Evolutionary conservation across 495 filamentous ascomycete species (phyloP), one percentile per base, ranked within the genome.

Genomic region (Aspergillus bridgeri): DNA sequence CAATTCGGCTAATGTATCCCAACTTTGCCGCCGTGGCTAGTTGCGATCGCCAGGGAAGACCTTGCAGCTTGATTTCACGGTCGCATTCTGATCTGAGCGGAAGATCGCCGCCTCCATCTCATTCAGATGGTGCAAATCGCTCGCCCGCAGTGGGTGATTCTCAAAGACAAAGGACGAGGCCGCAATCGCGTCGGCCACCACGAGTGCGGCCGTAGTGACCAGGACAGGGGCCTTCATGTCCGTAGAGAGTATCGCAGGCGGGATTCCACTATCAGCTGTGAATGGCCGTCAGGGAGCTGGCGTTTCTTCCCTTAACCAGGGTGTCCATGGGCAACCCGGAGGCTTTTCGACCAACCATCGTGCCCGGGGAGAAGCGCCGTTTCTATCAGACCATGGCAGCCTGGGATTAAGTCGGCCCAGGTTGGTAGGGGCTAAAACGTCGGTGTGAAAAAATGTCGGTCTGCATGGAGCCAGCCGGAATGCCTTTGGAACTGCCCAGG

Each of bases 1-100:
- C 5, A 79, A 62, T 4, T 69, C 51, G 60, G 83, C 73, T 43
- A 86, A 75, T 8, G 74, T 57, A 5, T 65, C 60, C 75, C 79
- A 82, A 15, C 67, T 65, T 6, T 61, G 49, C 2, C 59, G 20
- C 3, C 66, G 64, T 0, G 81, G 82, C 81, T 80, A 85, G 6
- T 53, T 46, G 4, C 24, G 42, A 42, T 79, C 73, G 18, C 80
- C 82, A 3, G 83, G 83, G 43, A 79, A 77, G 22, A 71, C 63
- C 60, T 77, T 83, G 70, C 83, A 86, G 8, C 24, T 50, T 15
- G 33, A 38, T 15, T 3, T 49, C 2, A 27, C n/a, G 29, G 45
- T 33, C 9, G 18, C 56, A 38, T 38, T 48, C 11, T 27, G 19
- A 19, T 43, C 56, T 17, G 52, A 53, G 8, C 45, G 19, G n/a